These are phyloP conservation scores for Whalleya microplaca DNA, from an alignment of 2,329 filamentous ascomycete genomes.

Conservation along the genomic window DNA sequence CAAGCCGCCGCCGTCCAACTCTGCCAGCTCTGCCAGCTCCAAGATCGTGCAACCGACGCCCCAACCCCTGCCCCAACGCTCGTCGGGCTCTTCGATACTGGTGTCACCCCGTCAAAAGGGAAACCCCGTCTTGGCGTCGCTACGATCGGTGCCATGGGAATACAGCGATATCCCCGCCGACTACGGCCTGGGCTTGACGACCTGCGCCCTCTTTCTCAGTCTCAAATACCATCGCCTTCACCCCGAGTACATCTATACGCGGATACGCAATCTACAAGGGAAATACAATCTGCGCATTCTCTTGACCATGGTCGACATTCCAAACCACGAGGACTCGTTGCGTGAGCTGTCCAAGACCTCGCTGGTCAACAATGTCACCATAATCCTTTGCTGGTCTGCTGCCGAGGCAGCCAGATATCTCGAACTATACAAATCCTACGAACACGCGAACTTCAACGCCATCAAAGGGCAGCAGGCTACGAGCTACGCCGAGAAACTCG, in stretches of 20 bases:
- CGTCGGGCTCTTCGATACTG: constrained; percentile 75
- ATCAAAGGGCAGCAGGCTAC: constrained; percentile 86
- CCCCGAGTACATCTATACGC: constrained; percentile 95
- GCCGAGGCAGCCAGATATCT: constrained; percentile 92
- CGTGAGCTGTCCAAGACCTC: constrained; percentile 92
- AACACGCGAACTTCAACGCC: constrained; percentile 77
- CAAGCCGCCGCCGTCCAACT: constrained; percentile 47
- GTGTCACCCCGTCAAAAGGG: constrained; percentile 93
- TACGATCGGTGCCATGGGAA: constrained; percentile 88
- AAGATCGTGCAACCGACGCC: constrained; percentile 86
- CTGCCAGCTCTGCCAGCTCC: constrained; percentile 40
- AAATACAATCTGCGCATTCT: constrained; percentile 87
- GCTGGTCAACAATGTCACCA: constrained; percentile 87
- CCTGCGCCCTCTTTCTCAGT: constrained; percentile 89
- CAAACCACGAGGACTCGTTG: constrained; percentile 87
- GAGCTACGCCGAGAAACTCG: constrained; percentile 81
- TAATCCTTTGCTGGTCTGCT: constrained; percentile 93
- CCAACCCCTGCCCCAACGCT: constrained; percentile 73
- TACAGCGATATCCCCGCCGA: constrained; percentile 97
- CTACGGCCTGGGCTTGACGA: constrained; percentile 84
- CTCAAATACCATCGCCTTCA: constrained; percentile 97
- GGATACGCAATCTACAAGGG: constrained; percentile 81
- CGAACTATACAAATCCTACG: constrained; percentile 92
- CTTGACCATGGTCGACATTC: constrained; percentile 91
- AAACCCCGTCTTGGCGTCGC: constrained; percentile 84